A percentile compares a stretch with the other conserved stretches of the same genome.
phyloP scores from a whole-genome alignment of 345 rosid species.

The Eutrema yunnanense region DNA sequence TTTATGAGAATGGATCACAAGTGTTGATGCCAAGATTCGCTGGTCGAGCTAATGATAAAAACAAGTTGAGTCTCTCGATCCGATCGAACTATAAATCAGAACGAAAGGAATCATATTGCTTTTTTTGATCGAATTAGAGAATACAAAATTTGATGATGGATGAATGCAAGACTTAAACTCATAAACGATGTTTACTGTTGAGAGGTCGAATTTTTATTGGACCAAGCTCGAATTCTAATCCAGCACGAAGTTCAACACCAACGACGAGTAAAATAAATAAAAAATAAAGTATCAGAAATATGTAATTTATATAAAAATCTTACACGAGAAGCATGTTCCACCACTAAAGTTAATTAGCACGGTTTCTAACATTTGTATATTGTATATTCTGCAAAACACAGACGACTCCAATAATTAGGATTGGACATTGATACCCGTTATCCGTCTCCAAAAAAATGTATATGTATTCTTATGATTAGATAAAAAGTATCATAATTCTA shows the following conservation, averaged over 20 bases:
- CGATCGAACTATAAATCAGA: neutral
- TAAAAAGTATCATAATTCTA: too few species aligned
- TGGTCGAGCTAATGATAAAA: neutral
- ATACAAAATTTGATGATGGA: neutral
- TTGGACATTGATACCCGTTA: too few species aligned
- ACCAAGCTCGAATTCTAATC: neutral
- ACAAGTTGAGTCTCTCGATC: neutral
- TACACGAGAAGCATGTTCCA: conserved; percentile 26
- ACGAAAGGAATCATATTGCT: neutral
- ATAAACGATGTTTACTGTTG: neutral
- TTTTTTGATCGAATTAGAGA: neutral
- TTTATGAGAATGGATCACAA: too few species aligned
- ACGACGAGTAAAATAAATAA: neutral
- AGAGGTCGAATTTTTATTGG: neutral
- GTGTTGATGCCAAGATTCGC: neutral
- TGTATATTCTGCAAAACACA: conserved; percentile 5
- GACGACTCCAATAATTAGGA: neutral
- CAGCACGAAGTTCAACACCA: neutral
- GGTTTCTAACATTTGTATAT: neutral
- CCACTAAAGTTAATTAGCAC: neutral
- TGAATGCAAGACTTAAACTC: neutral
- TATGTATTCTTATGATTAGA: too few species aligned
- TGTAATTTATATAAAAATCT: neutral
- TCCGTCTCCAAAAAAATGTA: too few species aligned
- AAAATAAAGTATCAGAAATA: neutral